A percentile compares a stretch with the other conserved stretches of the same genome.
These are phyloP conservation scores for Komagataea norvegica DNA, from an alignment of 1,139 yeast genomes.

Conservation along the genomic window DNA sequence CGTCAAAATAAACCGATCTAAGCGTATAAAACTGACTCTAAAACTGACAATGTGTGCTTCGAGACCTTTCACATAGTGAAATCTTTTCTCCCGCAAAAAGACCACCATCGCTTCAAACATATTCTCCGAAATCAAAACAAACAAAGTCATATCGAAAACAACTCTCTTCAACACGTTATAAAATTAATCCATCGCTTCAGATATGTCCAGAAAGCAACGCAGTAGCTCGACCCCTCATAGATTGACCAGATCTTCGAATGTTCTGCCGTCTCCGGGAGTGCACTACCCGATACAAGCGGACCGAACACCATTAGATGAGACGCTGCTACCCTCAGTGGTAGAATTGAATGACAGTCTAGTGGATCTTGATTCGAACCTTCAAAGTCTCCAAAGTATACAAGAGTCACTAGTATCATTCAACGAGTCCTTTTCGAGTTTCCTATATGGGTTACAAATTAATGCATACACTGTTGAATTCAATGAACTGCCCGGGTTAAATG, in stretches of 20 bases:
- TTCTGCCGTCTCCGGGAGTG: constrained; percentile 23
- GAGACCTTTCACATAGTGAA: too few species aligned
- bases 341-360: constrained; percentile 50
- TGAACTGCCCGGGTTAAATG: constrained; percentile 37
- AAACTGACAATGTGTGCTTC: too few species aligned
- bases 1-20: too few species aligned
- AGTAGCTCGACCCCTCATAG: constrained; percentile 22
- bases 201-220: constrained; percentile 14
- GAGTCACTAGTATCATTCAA: constrained; percentile 49
- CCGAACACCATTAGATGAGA: constrained; percentile 20
- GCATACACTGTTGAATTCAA: constrained; percentile 67
- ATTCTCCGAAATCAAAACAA: background rate
- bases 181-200: background rate
- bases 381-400: constrained; percentile 41
- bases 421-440: constrained; percentile 58
- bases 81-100: too few species aligned
- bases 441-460: constrained; percentile 60
- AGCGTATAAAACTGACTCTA: too few species aligned
- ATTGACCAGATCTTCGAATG: constrained; percentile 17
- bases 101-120: too few species aligned
- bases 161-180: too few species aligned
- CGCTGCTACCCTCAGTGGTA: constrained; percentile 22
- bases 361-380: constrained; percentile 50
- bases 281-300: constrained; percentile 20
- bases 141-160: background rate